These are phyloP conservation scores for Garcia nutans DNA, from an alignment of 345 rosid genomes.

Conservation along the genomic window DNA sequence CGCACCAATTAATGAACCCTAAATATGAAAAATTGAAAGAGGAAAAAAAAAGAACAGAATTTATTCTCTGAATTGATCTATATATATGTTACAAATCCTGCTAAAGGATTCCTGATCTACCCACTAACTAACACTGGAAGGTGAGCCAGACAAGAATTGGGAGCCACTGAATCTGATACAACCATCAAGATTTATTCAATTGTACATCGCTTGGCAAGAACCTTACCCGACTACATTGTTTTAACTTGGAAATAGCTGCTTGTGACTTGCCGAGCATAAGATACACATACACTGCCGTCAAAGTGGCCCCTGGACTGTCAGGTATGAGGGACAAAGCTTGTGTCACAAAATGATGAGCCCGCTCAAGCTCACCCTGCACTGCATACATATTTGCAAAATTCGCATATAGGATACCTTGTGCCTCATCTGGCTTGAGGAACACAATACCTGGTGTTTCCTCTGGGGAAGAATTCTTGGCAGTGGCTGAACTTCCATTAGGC, in stretches of 20 bases:
- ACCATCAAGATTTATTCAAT: conserved; percentile 26
- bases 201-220: conserved; percentile 43
- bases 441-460: conserved; percentile 36
- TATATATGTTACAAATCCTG: conserved; percentile 71
- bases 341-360: conserved; percentile 54
- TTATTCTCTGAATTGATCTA: conserved; percentile 56
- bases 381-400: conserved; percentile 72
- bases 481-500: conserved; percentile 40
- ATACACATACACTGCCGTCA: conserved; percentile 78
- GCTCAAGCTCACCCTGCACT: conserved; percentile 67
- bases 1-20: conserved; percentile 52
- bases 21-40: conserved; percentile 21
- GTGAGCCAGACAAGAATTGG: conserved; percentile 27
- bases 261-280: conserved; percentile 68
- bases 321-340: conserved; percentile 65
- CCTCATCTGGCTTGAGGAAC: conserved; percentile 82
- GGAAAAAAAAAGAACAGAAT: conserved; percentile 4
- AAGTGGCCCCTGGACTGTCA: conserved; percentile 57
- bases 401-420: conserved; percentile 74
- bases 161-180: conserved; percentile 21
- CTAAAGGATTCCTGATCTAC: conserved; percentile 51
- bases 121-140: conserved; percentile 34
- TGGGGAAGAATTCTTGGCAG: conserved; percentile 29
- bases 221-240: conserved; percentile 64
- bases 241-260: conserved; percentile 79